phyloP scores from a whole-genome alignment of 2,329 filamentous ascomycete species.

The Xylariaceae sp. region DNA sequence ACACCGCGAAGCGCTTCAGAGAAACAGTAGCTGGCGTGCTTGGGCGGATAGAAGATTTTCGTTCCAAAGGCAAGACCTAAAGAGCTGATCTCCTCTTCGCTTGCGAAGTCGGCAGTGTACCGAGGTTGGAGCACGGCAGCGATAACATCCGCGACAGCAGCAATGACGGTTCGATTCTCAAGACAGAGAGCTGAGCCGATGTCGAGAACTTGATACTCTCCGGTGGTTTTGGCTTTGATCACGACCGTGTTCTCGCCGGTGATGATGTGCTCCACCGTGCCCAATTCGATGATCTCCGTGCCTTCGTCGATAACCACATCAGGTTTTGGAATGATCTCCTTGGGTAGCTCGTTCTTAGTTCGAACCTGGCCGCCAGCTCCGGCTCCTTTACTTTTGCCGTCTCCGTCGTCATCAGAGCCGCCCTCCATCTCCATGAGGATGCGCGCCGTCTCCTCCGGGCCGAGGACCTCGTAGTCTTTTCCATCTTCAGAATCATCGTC shows the following conservation, averaged over 20 bases:
- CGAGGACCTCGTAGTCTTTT: constrained; percentile 58
- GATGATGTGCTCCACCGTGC: constrained; percentile 67
- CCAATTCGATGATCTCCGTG: constrained; percentile 70
- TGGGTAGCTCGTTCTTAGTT: constrained; percentile 72
- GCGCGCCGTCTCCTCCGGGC: constrained; percentile 73
- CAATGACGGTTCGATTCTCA: constrained; percentile 67
- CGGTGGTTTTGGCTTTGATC: constrained; percentile 69
- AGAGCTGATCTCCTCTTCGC: constrained; percentile 58
- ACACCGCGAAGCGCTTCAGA: constrained; percentile 70
- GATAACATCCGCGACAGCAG: constrained; percentile 75
- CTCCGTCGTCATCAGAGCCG: constrained; percentile 70
- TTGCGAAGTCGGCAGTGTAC: constrained; percentile 74
- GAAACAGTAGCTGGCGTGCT: constrained; percentile 77
- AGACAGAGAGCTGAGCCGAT: constrained; percentile 76
- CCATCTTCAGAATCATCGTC: constrained; percentile 47
- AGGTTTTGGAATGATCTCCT: constrained; percentile 62
- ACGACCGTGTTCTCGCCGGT: constrained; percentile 60
- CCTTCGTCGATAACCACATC: constrained; percentile 69
- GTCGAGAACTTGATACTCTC: constrained; percentile 80
- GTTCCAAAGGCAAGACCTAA: constrained; percentile 61
- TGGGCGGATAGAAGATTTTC: constrained; percentile 70
- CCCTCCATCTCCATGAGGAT: constrained; percentile 79
- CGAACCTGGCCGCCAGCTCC: constrained; percentile 47
- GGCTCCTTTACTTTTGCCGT: constrained; percentile 39
- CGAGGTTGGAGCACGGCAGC: constrained; percentile 79